Conservation (phyloP, 805 yeast species). For the Nakazawaea anatomiae region DNA sequence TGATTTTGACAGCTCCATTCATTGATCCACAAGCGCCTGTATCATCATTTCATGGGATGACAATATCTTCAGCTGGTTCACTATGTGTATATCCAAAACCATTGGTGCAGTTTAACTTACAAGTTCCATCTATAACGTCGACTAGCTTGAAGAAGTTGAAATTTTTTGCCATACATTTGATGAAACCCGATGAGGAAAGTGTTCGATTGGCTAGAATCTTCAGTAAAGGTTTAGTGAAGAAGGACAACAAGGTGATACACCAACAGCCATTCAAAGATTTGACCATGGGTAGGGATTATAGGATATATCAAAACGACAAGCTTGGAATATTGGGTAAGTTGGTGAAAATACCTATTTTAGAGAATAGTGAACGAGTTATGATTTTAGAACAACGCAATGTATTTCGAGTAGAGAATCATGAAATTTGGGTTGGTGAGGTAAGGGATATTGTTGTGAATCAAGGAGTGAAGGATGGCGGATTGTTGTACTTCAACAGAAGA, state of each 20-base stretch:
- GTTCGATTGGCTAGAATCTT: slow-evolving; percentile 62
- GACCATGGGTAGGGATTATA: slow-evolving; percentile 33
- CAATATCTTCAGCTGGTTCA: slow-evolving; percentile 82
- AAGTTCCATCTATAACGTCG: slow-evolving; percentile 81
- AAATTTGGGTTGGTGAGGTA: slow-evolving; percentile 84
- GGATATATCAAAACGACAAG: slow-evolving; percentile 19
- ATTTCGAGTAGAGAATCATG: slow-evolving; percentile 73
- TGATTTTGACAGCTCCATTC: slow-evolving; percentile 50
- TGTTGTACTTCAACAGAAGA: slow-evolving; percentile 56
- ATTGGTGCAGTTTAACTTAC: slow-evolving; percentile 78
- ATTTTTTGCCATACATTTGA: slow-evolving; percentile 67
- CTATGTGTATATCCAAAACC: slow-evolving; percentile 75
- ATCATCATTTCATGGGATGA: slow-evolving; percentile 57
- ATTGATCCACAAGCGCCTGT: slow-evolving; percentile 14
- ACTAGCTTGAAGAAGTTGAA: slow-evolving; percentile 49
- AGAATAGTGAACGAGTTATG: slow-evolving; percentile 51
- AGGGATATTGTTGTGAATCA: slow-evolving; percentile 38
- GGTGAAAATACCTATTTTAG: slow-evolving; percentile 48
- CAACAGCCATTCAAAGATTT: slow-evolving; percentile 52
- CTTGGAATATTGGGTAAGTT: slow-evolving; percentile 13
- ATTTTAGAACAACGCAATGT: slow-evolving; percentile 52
- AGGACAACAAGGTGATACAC: slow-evolving; percentile 19
- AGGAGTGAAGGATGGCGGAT: slow-evolving; percentile 48
- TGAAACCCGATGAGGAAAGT: slow-evolving; percentile 54
- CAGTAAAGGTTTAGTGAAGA: slow-evolving; percentile 38